Base-by-base conservation (phyloP, 2,329 filamentous ascomycete species). In the Hawksworthiomyces lignivorus region DNA sequence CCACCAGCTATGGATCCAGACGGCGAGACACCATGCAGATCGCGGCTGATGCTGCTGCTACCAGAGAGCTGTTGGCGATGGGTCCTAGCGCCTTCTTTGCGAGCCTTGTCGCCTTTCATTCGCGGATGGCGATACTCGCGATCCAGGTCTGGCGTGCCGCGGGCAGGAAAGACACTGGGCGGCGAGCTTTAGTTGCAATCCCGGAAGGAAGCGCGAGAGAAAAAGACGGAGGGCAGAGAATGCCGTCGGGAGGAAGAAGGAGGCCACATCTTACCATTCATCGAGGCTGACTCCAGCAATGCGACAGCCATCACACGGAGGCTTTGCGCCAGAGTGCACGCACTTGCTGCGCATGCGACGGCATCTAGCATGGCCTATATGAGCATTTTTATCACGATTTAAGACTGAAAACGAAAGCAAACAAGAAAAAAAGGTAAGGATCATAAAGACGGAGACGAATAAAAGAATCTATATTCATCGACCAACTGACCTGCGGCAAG, bases 81-180 rank as follows among this genome's bases (percentile, higher is more conserved):
- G 22, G 30, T 7, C 12, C 30, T 36, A 15, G 18, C n/a, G 17
- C 20, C 20, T 24, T 48, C 46, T 46, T 67, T 70, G 46, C 52
- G 50, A 41, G 57, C 57, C 56, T 67, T 73, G 39, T 74, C 69
- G 28, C 65, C 60, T 48, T 68, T 66, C 48, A 65, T 58, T 21
- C 73, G 70, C 43, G 73, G 73, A 52, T 77, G 73, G 33, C 74
- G 71, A 47, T 73, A 76, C 11, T 69, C 66, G 27, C 74, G 72
- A 52, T 78, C 74, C 50, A 65, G 57, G 45, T 77, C 72, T 9
- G 67, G 64, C 33, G 74, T 67, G 30, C 74, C 74, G 38, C 73
- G 68, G 15, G 62, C 59, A 1, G 71, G 70, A 48, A 77, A 77
- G 29, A 67, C 53, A 53, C 73, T 77, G 41, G 15, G 20, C n/a